A percentile compares a stretch with the other conserved stretches of the same genome.
These are phyloP conservation scores for Pseudogymnoascus sp. DNA, from an alignment of 2,329 filamentous ascomycete species.

Conservation along the genomic window DNA sequence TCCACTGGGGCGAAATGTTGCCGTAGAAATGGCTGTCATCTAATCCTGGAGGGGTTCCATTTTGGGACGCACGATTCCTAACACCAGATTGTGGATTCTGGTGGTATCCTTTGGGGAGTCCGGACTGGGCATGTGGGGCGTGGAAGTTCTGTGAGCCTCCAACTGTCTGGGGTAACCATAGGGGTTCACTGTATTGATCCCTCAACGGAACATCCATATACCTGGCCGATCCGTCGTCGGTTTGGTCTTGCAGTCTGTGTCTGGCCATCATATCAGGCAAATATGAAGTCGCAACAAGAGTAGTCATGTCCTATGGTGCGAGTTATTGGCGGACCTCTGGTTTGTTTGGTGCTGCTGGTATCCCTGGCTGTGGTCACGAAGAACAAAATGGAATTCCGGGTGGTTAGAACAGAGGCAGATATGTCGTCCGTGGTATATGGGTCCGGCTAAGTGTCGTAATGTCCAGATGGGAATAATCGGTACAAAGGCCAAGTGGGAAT, in stretches of 20 bases:
- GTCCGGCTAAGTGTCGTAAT: neutral
- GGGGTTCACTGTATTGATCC: conserved; percentile 5
- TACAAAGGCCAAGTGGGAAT: neutral
- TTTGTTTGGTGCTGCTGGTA: neutral
- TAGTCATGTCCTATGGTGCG: conserved; percentile 1
- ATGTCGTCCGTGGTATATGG: neutral
- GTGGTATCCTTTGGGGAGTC: conserved; percentile 20
- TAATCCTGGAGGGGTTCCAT: conserved; percentile 3
- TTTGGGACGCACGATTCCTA: neutral
- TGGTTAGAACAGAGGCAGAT: conserved; percentile 5
- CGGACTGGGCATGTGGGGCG: conserved; percentile 21
- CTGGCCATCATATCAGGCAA: conserved; percentile 8
- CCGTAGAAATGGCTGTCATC: conserved; percentile 1
- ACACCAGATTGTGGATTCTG: neutral
- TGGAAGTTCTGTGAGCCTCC: conserved; percentile 28
- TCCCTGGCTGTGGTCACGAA: conserved; percentile 6
- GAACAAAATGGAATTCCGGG: conserved; percentile 6
- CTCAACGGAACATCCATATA: conserved; percentile 3
- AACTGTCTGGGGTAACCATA: conserved; percentile 14
- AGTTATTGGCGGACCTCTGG: neutral
- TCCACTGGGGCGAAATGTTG: conserved; percentile 19
- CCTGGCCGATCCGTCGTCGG: neutral
- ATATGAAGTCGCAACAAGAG: conserved; percentile 1
- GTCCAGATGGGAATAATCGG: conserved; percentile 6
- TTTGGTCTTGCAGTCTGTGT: conserved; percentile 8